Evolutionary conservation across 257 asterid species (phyloP), one percentile per base, ranked within the genome.

Genomic region (Mitragyna speciosa): DNA sequence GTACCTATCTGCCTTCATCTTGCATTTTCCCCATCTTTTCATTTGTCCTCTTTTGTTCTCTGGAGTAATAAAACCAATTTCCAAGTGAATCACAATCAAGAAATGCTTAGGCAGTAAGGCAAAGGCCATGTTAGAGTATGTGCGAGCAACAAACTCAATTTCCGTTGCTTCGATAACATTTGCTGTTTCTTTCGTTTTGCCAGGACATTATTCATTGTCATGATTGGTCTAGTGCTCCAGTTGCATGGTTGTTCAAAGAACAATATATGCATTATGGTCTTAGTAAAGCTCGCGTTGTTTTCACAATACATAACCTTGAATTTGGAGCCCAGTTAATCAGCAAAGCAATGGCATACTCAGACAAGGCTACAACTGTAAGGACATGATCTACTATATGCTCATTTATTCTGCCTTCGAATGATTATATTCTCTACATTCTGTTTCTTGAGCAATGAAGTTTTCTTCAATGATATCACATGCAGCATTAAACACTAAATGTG

Each of bases 221-320:
- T 69, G 98, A 96, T 83, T 92, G 97, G 99, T 94, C 99, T 75
- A 92, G 96, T 88, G 99, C 99, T 87, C 99, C 99, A 73, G 99
- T 96, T 85, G 85, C 99, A 5, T 91, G 99, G 97, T 83, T 96
- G 87, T 92, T 87, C 75, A 96, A 92, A 92, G 97, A 96, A 80
- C 96, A 91, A 52, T 94, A 94, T 75, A 85, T 73, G 89, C 95
- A 94, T 75, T 94, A 91, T 81, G 96, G 94, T 81, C 95, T 96
- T 85, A 88, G 92, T 79, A 96, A 96, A 87, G 87, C 97, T 69
- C 97, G 96, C 61, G 80, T 91, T 82, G 98, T 96, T 79, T 96
- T 96, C 83, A 96, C 98, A 61, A 96, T 96, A 77, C 99, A 96
- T 84, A 96, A 96, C 88, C 98, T 96, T 83, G 99, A 96, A 89